Percentiles rank a stretch among this genome's conserved stretches.
These are phyloP conservation scores for Apophysomyces variabilis DNA, from an alignment of 371 early-diverging fungal genomes.

Conservation along the genomic window DNA sequence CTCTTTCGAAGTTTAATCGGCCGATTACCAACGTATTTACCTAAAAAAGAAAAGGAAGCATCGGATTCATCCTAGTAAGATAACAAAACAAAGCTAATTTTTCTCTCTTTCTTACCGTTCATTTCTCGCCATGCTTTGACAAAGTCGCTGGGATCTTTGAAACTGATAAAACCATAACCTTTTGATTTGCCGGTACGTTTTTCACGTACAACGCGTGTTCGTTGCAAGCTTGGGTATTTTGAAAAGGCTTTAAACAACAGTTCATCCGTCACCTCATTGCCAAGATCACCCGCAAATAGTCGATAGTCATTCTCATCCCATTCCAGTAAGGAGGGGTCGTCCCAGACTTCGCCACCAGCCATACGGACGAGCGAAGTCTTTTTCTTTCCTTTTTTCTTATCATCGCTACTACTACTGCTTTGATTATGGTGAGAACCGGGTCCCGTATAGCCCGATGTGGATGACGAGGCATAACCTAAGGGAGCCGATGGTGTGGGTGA, in stretches of 20 bases:
- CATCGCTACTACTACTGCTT: not conserved
- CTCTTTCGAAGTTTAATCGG: slow-evolving; percentile 95
- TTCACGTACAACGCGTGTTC: slow-evolving; percentile 82
- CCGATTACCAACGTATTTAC: slow-evolving; percentile 94
- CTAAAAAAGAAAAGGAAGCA: slow-evolving; percentile 42
- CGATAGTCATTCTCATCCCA: slow-evolving; percentile 93
- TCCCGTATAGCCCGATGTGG: slow-evolving; percentile 23
- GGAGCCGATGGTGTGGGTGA: slow-evolving; percentile 1
- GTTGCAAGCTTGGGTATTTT: slow-evolving; percentile 78
- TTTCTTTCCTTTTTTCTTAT: slow-evolving; percentile 43
- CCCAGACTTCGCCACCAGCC: slow-evolving; percentile 96
- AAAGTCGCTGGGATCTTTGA: slow-evolving; percentile 84
- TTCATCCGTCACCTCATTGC: slow-evolving; percentile 88
- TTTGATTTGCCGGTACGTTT: slow-evolving; percentile 78
- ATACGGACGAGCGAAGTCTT: slow-evolving; percentile 70
- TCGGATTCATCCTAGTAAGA: not conserved
- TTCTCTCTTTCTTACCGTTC: slow-evolving; percentile 67
- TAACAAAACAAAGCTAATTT: not conserved
- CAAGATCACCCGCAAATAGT: slow-evolving; percentile 87
- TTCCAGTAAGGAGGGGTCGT: slow-evolving; percentile 86
- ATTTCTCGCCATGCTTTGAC: slow-evolving; percentile 87
- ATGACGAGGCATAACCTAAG: slow-evolving; percentile 12
- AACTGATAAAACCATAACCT: slow-evolving; percentile 86
- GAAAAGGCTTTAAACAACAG: slow-evolving; percentile 75
- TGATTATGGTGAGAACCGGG: slow-evolving; percentile 12